Base-by-base conservation (phyloP, 164 flowering plant species). In the Vitis labrusca region DNA sequence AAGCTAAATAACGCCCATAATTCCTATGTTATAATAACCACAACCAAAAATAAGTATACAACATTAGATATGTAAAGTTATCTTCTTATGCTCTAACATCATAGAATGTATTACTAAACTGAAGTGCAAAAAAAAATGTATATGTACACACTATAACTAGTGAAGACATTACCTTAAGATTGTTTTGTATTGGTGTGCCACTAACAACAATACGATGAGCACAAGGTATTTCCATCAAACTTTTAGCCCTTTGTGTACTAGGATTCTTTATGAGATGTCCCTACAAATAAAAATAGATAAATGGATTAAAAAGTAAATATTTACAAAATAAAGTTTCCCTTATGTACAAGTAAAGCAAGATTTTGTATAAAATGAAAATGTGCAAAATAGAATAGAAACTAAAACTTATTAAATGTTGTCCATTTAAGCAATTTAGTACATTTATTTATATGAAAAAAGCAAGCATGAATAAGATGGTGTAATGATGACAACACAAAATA, bases 251-350 rank as follows among this genome's bases (percentile, higher is more conserved):
- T 70, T 96, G 97, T 37, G 99, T 96, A 73, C 88, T 85, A n/a
- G 99, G 99, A 71, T 96, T 96, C 82, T 96, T 96, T 77, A 96
- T 91, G 47, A 93, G 90, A 82, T 96, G 99, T 15, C 99, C 98
- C 99, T 96, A 67, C 52, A 66, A 56, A 47, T 61, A 15, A 29
- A 76, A 66, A 51, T 50, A 53, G 51, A 12, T 48, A n/a, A 51
- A 67, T 15, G 9, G 58, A 66, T 53, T 54, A 30, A 49, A 57
- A 14, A 59, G 3, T 15, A 9, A 32, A 17, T 47, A 17, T 52
- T 44, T 10, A 50, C 15, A 8, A 32, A 64, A 70, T 9, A 1
- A 14, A 29, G 49, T 69, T n/a, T 12, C 2, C 55, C 2, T 29
- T 50, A 37, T 10, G 29, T 44, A 61, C 37, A 54, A 49, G 10